Base-by-base conservation (phyloP, 1,284 basidiomycete species). In the Volvariella surrecta region DNA sequence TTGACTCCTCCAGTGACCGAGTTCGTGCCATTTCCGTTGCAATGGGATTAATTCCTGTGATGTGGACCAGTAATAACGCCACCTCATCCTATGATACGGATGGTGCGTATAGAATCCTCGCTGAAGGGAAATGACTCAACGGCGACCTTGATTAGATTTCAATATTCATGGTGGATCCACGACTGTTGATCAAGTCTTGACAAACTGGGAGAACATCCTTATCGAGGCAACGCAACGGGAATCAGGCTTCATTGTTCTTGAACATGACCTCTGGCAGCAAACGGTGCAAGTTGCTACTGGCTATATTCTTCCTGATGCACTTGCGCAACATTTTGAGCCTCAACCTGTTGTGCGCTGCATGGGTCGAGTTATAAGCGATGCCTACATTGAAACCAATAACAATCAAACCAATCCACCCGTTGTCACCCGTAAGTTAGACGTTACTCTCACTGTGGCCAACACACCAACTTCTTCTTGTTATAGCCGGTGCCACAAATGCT, bases 21-120 rank as follows among this genome's bases (percentile, higher is more conserved):
- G 85, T 92, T 31, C 82, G 88, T 50, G 82, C 80, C 30, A 86
- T 92, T 52, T 74, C 76, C 32, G 59, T 67, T 37, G 80, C 82
- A 31, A 82, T 89, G 82, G 73, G 73, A 17, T 64, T 84, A 40
- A 71, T 60, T 3, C 76, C 81, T 19, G 72, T 82, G 45, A 77
- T 85, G 49, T 85, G 82, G 82, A 82, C 79, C 11, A 73, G 79
- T 42, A 68, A 79, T 50, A 71, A 66, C 45, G 52, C 74, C n/a
- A 51, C 58, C 4, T 67, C 68, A 0, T 81, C 78, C 2, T 83
- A 81, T 52, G 81, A 85, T 48, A 83, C 81, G 9, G 71, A 67
- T 40, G 80, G 80, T 76, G 45, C 50, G 63, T 56, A 15, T 32
- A 21, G 6, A 7, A 38, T 46, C 24, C 9, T 39, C 17, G 35